phyloP scores from a whole-genome alignment of 2,329 filamentous ascomycete species.

The Pseudogymnoascus destructans region DNA sequence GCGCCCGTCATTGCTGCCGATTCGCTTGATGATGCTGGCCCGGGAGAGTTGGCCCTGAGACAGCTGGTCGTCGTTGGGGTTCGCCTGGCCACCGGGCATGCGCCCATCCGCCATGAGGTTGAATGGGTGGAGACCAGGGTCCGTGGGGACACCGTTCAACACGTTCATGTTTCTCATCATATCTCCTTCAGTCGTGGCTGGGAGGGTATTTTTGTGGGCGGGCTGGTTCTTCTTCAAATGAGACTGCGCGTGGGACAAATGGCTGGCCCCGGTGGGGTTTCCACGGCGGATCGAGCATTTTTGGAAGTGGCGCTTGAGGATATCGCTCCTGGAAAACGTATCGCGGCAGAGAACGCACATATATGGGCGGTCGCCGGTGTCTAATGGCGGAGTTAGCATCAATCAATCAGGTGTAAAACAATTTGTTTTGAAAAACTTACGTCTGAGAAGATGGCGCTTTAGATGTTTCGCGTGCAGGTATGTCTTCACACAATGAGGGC shows the following conservation, averaged over 20 bases:
- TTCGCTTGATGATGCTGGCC: constrained; percentile 45
- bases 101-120: constrained; percentile 37
- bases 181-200: constrained; percentile 39
- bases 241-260: constrained; percentile 83
- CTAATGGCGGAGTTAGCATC: constrained; percentile 35
- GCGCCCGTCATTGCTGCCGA: constrained; percentile 41
- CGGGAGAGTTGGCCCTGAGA: constrained; percentile 50
- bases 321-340: constrained; percentile 95
- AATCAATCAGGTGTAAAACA: background rate
- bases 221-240: constrained; percentile 68
- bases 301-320: constrained; percentile 96
- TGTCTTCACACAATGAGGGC: constrained; percentile 95
- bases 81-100: constrained; percentile 23
- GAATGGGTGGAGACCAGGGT: constrained; percentile 45
- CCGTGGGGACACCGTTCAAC: constrained; percentile 43
- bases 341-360: constrained; percentile 97
- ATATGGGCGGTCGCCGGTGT: constrained; percentile 95
- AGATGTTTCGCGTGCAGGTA: constrained; percentile 96
- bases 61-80: constrained; percentile 46
- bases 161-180: constrained; percentile 47
- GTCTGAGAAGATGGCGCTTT: constrained; percentile 88
- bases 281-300: constrained; percentile 96
- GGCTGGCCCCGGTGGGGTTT: constrained; percentile 87
- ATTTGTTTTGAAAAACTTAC: constrained; percentile 46
- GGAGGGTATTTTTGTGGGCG: constrained; percentile 40